Evolutionary conservation across 108 stramenopile genomes (phyloP).

Genomic region (Mediolabrus comicus): DNA sequence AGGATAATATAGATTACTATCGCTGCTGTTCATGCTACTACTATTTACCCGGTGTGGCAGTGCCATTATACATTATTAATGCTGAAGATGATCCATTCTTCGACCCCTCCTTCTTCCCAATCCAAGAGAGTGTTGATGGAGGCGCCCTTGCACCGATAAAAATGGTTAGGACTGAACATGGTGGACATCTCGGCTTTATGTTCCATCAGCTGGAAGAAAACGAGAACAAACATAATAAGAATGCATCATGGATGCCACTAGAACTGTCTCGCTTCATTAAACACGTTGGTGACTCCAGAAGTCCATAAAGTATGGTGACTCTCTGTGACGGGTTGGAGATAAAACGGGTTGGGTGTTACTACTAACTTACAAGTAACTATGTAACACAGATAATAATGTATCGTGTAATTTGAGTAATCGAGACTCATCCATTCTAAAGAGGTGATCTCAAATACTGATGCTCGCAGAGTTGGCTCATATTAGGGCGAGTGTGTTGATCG

Average conservation of each 20-base stretch:
- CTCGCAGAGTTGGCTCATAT: conserved; percentile 82
- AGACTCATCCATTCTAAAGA: neutral
- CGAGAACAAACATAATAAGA: conserved; percentile 18
- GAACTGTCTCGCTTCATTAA: conserved; percentile 57
- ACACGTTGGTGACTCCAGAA: conserved; percentile 36
- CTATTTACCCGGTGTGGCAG: conserved; percentile 54
- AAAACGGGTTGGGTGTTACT: too few species aligned
- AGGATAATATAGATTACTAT: conserved; percentile 77
- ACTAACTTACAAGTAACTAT: neutral
- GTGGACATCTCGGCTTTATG: conserved; percentile 72
- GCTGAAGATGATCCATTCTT: conserved; percentile 85
- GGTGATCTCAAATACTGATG: conserved; percentile 59
- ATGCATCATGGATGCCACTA: conserved; percentile 41
- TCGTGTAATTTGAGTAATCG: too few species aligned
- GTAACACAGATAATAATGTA: neutral
- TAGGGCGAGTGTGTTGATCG: conserved; percentile 89
- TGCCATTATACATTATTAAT: conserved; percentile 72
- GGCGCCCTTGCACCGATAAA: conserved; percentile 52
- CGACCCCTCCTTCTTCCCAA: conserved; percentile 41
- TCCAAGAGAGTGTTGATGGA: conserved; percentile 41
- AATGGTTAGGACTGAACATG: conserved; percentile 49
- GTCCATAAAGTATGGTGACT: neutral
- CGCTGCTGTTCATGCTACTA: conserved; percentile 52
- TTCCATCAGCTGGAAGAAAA: conserved; percentile 36
- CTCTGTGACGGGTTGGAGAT: neutral